Percentiles rank a stretch among this genome's conserved stretches.
Conservation (phyloP, 345 rosid species). For the Microcos paniculata region DNA sequence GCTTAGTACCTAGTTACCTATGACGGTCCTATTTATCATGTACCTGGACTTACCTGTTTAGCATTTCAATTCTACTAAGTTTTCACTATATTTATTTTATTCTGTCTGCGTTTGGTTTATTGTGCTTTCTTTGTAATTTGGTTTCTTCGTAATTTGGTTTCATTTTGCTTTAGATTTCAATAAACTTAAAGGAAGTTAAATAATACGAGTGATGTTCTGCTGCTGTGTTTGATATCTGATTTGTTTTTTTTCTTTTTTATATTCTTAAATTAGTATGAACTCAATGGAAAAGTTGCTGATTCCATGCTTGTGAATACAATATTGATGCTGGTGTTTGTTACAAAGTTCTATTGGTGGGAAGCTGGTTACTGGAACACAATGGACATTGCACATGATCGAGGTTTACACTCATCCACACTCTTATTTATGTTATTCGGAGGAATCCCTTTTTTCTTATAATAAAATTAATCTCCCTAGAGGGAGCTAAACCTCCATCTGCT, state of each 20-base stretch:
- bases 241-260: conserved; percentile 2
- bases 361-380: conserved; percentile 98
- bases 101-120: neutral
- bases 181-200: neutral
- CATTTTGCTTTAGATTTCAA: conserved; percentile 1
- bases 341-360: conserved; percentile 99
- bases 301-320: conserved; percentile 94
- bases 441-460: neutral
- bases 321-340: conserved; percentile 82
- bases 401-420: conserved; percentile 28
- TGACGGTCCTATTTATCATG: neutral
- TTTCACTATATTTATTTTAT: neutral
- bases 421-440: neutral
- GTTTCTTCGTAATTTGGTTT: conserved; percentile 7
- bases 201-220: neutral
- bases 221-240: neutral
- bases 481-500: neutral
- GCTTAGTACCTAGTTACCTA: neutral
- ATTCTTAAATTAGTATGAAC: conserved; percentile 63
- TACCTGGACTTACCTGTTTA: neutral
- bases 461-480: neutral
- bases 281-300: conserved; percentile 74
- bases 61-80: neutral
- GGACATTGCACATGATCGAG: conserved; percentile 99
- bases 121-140: neutral